Evolutionary conservation across 768 basidiomycete genomes (phyloP), one percentile per base, ranked within the genome.

Genomic region (Mrakia hoshinonis): DNA sequence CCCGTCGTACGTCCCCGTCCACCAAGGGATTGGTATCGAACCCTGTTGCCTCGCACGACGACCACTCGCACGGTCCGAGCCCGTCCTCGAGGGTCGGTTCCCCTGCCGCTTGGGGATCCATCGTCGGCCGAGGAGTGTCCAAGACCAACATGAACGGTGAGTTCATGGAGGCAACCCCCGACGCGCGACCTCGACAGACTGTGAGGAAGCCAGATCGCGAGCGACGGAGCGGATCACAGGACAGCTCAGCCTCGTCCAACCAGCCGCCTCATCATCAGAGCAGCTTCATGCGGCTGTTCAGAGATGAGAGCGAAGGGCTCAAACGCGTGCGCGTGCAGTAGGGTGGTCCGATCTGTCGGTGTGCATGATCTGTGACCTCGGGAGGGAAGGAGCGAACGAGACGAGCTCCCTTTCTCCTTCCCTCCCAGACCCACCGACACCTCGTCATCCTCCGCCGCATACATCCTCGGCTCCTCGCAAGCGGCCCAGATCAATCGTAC

Each of bases 121-220:
- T 48, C 51, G 38, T 72, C 60, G 43, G 49, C 24, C 29, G 70
- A 31, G 54, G 55, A 13, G 64, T 52, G 20, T 34, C 58, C n/a
- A 60, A 47, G 65, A 61, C 54, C 65, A 54, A 31, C 54, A 58
- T 72, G 52, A 72, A 72, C 70, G 70, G 70, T 72, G 46, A 60
- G 70, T 60, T 38, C 55, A 58, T 58, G 26, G 4, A 13, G 34
- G 55, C 13, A n/a, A 9, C 7, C 54, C 36, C 26, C 20, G 39
- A 22, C 54, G 24, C 18, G 9, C 52, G 15, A 39, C 15, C 39
- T n/a, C 39, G 34, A 43, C 38, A 24, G 11, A 18, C 6, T 31
- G 24, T 13, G 22, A 10, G 31, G 36, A 22, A 39, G 52, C 9
- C 9, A 22, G 52, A 43, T 20, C 38, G 49, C 48, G 49, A 13